Conservation (phyloP, 1,139 yeast genomes). For the Spencermartinsiella ligniputridi region DNA sequence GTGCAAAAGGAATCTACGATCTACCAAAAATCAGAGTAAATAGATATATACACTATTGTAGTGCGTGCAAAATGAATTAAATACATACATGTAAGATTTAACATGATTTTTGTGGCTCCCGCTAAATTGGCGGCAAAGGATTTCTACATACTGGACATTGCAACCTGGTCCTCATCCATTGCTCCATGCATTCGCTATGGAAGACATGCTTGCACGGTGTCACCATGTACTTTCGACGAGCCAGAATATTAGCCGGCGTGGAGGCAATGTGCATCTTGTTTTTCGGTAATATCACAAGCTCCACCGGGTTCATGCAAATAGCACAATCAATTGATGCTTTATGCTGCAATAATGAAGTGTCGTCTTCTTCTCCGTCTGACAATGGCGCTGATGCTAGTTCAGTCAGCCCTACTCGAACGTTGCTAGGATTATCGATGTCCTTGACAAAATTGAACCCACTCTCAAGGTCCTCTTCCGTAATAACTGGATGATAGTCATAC, state of each 20-base stretch:
- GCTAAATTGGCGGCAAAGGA: slow-evolving; percentile 63
- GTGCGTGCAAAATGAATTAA: no score
- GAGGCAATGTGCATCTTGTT: slow-evolving; percentile 30
- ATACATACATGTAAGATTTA: not conserved
- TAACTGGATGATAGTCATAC: slow-evolving; percentile 72
- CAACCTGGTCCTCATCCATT: slow-evolving; percentile 88
- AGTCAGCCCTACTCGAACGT: not conserved
- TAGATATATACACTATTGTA: no score
- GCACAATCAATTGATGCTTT: slow-evolving; percentile 58
- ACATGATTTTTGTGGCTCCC: not conserved
- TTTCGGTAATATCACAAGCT: slow-evolving; percentile 50
- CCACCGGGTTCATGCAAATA: slow-evolving; percentile 78
- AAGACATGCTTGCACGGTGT: slow-evolving; percentile 91
- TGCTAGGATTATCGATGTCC: slow-evolving; percentile 17
- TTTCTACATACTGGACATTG: slow-evolving; percentile 94
- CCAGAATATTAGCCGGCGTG: slow-evolving; percentile 33
- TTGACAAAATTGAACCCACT: slow-evolving; percentile 39
- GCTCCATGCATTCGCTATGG: slow-evolving; percentile 80
- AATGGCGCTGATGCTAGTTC: not conserved
- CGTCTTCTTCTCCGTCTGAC: not conserved
- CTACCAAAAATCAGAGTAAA: no score
- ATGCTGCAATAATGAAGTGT: not conserved
- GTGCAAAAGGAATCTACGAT: no score
- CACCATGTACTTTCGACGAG: slow-evolving; percentile 60
- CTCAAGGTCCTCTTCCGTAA: slow-evolving; percentile 60